A percentile compares a stretch with the other conserved stretches of the same genome.
phyloP scores from a whole-genome alignment of 108 stramenopile species.

The Tribonema minus region DNA sequence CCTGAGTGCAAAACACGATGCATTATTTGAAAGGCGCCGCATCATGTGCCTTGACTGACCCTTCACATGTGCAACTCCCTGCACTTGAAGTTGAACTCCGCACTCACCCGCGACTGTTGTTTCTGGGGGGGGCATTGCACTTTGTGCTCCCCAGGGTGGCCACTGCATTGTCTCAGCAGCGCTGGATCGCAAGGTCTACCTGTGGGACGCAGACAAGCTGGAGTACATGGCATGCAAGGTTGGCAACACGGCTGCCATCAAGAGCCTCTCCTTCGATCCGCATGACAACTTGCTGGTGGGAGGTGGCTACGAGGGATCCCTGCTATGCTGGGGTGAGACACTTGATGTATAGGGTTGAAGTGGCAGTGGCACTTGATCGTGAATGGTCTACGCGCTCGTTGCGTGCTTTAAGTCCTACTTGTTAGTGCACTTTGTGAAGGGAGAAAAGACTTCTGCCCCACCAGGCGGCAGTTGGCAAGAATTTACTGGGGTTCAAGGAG shows the following conservation, averaged over 20 bases:
- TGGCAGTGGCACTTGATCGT: no score
- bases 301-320: constrained; percentile 13
- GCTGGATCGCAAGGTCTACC: constrained; percentile 19
- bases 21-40: no score
- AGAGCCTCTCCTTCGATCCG: constrained; percentile 30
- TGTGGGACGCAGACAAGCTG: constrained; percentile 21
- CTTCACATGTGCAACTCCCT: neutral
- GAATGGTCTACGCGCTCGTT: no score
- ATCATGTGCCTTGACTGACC: no score
- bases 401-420: no score
- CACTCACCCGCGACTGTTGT: neutral
- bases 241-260: constrained; percentile 25
- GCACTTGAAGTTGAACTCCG: neutral
- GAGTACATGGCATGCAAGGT: constrained; percentile 7
- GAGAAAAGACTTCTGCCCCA: no score
- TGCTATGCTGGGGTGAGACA: neutral
- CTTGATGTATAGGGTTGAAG: no score
- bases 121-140: neutral
- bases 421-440: no score
- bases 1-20: no score
- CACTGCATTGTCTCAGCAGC: constrained; percentile 18
- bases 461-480: no score
- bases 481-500: no score
- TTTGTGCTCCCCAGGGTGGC: constrained; percentile 5
- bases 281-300: constrained; percentile 21